phyloP scores from a whole-genome alignment of 1,284 basidiomycete species.

The Puccinia triticina region DNA sequence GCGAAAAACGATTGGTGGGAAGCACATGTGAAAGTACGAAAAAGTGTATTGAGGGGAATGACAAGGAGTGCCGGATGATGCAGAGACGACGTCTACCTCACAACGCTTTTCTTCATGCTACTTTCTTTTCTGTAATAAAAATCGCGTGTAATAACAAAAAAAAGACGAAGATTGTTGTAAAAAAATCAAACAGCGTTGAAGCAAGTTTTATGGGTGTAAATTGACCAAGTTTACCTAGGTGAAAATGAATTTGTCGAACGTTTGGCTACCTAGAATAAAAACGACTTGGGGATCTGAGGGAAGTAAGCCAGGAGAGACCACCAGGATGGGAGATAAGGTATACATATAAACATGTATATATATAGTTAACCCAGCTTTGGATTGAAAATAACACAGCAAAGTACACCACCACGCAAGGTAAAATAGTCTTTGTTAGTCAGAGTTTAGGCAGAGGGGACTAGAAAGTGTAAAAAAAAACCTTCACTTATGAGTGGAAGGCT shows the following conservation, averaged over 20 bases:
- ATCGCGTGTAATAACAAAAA: too few species aligned
- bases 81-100: too few species aligned
- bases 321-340: not conserved
- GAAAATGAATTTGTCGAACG: not conserved
- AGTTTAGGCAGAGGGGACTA: not conserved
- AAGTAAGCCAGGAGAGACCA: not conserved
- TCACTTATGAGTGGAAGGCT: not conserved
- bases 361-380: not conserved
- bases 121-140: too few species aligned
- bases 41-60: too few species aligned
- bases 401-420: not conserved
- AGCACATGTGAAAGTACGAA: too few species aligned
- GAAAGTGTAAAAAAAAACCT: not conserved
- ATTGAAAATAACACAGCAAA: not conserved
- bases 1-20: too few species aligned
- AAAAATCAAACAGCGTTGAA: too few species aligned
- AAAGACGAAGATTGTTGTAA: too few species aligned
- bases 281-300: not conserved
- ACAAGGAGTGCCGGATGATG: too few species aligned
- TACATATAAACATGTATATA: not conserved
- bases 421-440: not conserved
- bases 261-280: not conserved
- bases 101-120: too few species aligned
- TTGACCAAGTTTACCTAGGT: not conserved
- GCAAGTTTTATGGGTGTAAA: too few species aligned